A percentile compares a stretch with the other conserved stretches of the same genome.
Conservation (phyloP, 441 rosid genomes). For the Pelargonium myrrhifolium region DNA sequence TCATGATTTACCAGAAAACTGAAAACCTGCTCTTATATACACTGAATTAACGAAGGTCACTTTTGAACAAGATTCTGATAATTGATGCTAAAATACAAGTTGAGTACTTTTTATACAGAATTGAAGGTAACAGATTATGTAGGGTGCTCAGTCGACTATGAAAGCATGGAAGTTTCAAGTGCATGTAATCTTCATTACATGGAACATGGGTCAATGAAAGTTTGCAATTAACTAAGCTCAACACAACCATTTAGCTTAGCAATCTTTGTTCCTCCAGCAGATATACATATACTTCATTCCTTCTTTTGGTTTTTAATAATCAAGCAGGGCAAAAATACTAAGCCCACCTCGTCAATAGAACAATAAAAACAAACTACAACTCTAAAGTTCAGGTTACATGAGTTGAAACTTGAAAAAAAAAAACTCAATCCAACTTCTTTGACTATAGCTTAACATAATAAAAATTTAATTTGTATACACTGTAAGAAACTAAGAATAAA, state of each 20-base stretch:
- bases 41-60: not conserved
- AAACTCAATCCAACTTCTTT: too few relatives aligned
- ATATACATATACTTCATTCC: not conserved
- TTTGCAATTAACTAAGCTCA: not conserved
- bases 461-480: too few relatives aligned
- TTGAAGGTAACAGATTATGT: not conserved
- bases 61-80: not conserved
- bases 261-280: not conserved
- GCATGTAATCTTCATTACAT: not conserved
- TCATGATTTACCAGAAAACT: conserved; percentile 1
- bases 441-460: too few relatives aligned
- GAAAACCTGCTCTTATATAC: not conserved
- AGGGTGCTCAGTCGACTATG: not conserved
- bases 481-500: too few relatives aligned
- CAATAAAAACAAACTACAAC: not conserved
- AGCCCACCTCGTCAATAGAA: not conserved
- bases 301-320: not conserved
- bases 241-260: not conserved
- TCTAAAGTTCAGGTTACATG: too few relatives aligned
- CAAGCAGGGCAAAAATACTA: not conserved
- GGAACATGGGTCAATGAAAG: not conserved
- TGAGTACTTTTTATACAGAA: not conserved
- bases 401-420: too few relatives aligned
- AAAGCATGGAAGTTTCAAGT: not conserved
- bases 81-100: not conserved